Evolutionary conservation across 228 moss, liverwort and hornwort genomes (phyloP), one percentile per base, ranked within the genome.

Genomic region (Sphagnum fallax): DNA sequence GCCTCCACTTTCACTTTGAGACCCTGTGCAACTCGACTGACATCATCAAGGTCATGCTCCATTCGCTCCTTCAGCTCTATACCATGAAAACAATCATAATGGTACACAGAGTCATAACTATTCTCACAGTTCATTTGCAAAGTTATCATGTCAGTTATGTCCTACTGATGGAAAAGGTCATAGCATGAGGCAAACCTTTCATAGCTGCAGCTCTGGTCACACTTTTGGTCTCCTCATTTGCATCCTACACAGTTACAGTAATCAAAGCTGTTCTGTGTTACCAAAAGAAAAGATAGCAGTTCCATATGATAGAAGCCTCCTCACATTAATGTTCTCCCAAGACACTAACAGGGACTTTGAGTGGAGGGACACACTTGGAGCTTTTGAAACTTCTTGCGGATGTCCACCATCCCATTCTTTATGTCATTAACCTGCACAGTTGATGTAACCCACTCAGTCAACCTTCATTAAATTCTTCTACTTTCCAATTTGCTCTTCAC

Each of bases 41-140:
- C 83, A n/a, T 87, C 85, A 69, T 92, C 94, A 67, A 95, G 78
- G 53, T 95, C 88, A 18, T 75, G 82, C 65, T 88, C 94, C 92
- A 95, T 95, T 72, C 81, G 84, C 70, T 81, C 74, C 81, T 90
- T 95, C 16, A 90, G 75, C 70, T 71, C 91, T 94, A 68, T 71
- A 79, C 48, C 55, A 11, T 32, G 32, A 32, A 32, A 32, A 32
- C 2, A 32, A 32, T 32, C 32, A 32, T 32, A 32, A 32, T 32
- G 32, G 32, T 32, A 32, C 32, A 32, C 32, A 32, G 32, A 32
- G 32, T 32, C 32, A 32, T 32, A 32, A 32, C 32, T 32, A 3
- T 32, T 32, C 32, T 32, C 32, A 32, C 32, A 32, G 32, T 32
- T 32, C 32, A 32, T 32, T 32, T 32, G 32, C 32, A 32, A 32